Conservation (phyloP, 2,329 filamentous ascomycete species). For the Apiospora saccharicola region DNA sequence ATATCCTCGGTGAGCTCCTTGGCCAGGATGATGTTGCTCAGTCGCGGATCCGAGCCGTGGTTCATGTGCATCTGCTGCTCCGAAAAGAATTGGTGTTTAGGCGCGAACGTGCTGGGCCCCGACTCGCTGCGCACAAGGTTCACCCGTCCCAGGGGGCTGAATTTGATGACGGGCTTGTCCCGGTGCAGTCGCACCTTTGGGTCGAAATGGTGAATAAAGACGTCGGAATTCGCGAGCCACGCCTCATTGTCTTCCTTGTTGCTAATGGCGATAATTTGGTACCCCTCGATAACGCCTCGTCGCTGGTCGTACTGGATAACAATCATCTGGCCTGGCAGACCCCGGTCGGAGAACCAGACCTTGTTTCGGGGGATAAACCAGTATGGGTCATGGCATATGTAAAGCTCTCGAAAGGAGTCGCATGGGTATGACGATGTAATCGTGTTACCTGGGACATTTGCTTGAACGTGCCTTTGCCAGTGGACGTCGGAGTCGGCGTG, state of each 20-base stretch:
- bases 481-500: conserved; percentile 71
- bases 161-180: conserved; percentile 73
- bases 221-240: conserved; percentile 71
- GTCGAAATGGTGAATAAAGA: conserved; percentile 76
- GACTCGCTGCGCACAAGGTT: conserved; percentile 33
- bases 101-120: conserved; percentile 26
- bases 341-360: conserved; percentile 84
- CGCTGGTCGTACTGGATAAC: conserved; percentile 78
- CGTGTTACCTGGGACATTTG: conserved; percentile 65
- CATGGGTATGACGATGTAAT: conserved; percentile 66
- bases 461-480: conserved; percentile 76
- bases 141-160: conserved; percentile 47
- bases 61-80: conserved; percentile 63
- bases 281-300: conserved; percentile 80
- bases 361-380: conserved; percentile 86
- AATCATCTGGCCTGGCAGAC: conserved; percentile 77
- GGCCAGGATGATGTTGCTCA: conserved; percentile 74
- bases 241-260: conserved; percentile 60
- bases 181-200: conserved; percentile 76
- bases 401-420: conserved; percentile 73
- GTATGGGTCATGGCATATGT: conserved; percentile 75
- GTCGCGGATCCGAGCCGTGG: conserved; percentile 56
- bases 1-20: conserved; percentile 52
- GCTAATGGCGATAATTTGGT: conserved; percentile 74
- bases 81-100: conserved; percentile 49